Evolutionary conservation across 352 stramenopile species (phyloP), one percentile per base, ranked within the genome.

Genomic region (Aphanomyces invadans): DNA sequence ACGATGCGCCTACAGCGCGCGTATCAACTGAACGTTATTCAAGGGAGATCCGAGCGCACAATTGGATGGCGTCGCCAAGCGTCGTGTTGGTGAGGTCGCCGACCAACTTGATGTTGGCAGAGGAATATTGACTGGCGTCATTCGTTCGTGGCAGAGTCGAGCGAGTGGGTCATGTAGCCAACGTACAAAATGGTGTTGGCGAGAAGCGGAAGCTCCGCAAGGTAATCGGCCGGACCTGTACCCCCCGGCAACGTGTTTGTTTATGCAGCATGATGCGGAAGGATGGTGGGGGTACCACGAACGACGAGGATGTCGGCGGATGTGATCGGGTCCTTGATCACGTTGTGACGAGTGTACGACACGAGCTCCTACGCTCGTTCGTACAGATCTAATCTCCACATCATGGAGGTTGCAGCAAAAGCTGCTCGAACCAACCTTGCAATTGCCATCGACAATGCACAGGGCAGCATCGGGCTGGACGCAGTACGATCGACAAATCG

Each of bases 381-480:
- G 36, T 15, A 42, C 7, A 42, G 36, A 42, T 42, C n/a, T n/a
- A n/a, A 54, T 21, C 25, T 7, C 21, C 19, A 54, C 25, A 54
- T 0, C 46, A 54, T 21, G 1, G 28, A 21, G 1, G 19, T 1
- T 28, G 17, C 9, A 54, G 28, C 17, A 10, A 10, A 54, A 15
- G 1, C 1, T 28, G 29, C 25, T 21, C 1, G 25, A 33, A 21
- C 1, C 17, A 19, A 65, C 59, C 42, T 65, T 54, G 59, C 59
- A 65, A 17, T 33, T 52, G 42, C 33, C 55, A 23, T 65, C 59
- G 17, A 65, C 59, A 17, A 65, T 55, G 59, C 59, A 65, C 28
- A 65, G 29, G 19, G 55, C 28, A 11, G 59, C 59, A 9, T 55
- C 36, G 19, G 59, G 17, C 36, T 57, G 42, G 4, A 2, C 29